Conservation (phyloP, 768 basidiomycete species). For the Mrakia gelida region DNA sequence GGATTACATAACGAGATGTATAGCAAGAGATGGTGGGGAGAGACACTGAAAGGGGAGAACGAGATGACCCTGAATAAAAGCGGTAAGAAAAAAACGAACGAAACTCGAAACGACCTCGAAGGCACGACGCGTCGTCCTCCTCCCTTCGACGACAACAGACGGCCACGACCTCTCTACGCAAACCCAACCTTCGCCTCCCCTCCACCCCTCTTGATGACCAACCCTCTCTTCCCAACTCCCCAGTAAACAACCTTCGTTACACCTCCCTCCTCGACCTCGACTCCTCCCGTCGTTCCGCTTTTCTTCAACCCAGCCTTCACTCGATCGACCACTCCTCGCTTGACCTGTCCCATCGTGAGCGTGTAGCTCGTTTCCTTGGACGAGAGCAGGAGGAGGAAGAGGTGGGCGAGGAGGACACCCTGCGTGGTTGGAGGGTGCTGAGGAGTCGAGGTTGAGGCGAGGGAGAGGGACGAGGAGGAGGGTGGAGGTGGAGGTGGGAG, state of each 20-base stretch:
- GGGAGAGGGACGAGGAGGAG: slow-evolving; percentile 20
- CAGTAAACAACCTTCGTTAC: slow-evolving; percentile 24
- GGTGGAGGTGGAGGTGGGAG: slow-evolving; percentile 24
- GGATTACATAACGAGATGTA: not conserved
- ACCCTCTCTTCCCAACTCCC: slow-evolving; percentile 28
- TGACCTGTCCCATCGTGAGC: slow-evolving; percentile 26
- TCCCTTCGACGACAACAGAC: too few species aligned
- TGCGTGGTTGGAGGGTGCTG: slow-evolving; percentile 19
- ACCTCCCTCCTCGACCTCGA: not conserved
- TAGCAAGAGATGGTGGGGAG: not conserved
- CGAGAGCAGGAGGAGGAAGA: slow-evolving; percentile 18
- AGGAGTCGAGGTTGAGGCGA: slow-evolving; percentile 22
- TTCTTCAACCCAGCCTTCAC: not conserved
- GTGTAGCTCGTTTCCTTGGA: slow-evolving; percentile 8
- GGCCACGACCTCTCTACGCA: not conserved
- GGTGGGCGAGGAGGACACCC: slow-evolving; percentile 25
- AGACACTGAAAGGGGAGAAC: not conserved
- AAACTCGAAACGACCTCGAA: too few species aligned
- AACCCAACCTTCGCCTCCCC: slow-evolving; percentile 29
- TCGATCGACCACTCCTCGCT: not conserved
- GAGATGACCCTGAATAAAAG: not conserved
- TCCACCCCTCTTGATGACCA: slow-evolving; percentile 26
- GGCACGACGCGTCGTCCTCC: not conserved
- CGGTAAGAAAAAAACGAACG: too few species aligned
- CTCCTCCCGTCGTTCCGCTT: not conserved